These are phyloP conservation scores for Umbelopsis ramanniana DNA, from an alignment of 192 early-diverging fungal genomes.

Conservation along the genomic window DNA sequence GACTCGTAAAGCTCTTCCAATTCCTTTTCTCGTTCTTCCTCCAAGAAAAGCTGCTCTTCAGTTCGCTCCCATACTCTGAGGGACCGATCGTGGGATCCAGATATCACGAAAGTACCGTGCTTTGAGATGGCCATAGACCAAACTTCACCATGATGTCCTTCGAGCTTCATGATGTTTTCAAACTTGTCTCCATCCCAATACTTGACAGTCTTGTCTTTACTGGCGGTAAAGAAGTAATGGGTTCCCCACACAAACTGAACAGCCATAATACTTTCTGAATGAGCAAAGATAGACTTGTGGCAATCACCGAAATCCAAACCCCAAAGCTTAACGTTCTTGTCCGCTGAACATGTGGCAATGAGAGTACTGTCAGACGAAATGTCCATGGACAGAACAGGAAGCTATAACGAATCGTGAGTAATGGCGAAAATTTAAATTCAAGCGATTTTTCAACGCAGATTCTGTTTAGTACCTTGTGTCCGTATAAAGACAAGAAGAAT, in stretches of 20 bases:
- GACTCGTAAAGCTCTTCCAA: slow-evolving; percentile 90
- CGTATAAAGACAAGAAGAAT: slow-evolving; percentile 96
- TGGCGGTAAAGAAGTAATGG: slow-evolving; percentile 93
- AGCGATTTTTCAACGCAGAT: neutral
- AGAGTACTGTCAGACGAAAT: slow-evolving; percentile 94
- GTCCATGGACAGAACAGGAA: slow-evolving; percentile 98
- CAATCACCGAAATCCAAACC: slow-evolving; percentile 99
- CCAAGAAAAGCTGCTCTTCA: slow-evolving; percentile 92
- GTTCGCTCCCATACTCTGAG: slow-evolving; percentile 96
- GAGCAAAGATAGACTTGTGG: slow-evolving; percentile 90
- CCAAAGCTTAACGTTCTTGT: slow-evolving; percentile 99
- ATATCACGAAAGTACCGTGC: slow-evolving; percentile 86
- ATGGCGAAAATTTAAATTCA: neutral
- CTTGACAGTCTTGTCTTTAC: slow-evolving; percentile 90
- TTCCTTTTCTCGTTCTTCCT: slow-evolving; percentile 96
- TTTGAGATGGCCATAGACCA: slow-evolving; percentile 92
- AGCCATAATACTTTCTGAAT: slow-evolving; percentile 90
- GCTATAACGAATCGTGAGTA: slow-evolving; percentile 23
- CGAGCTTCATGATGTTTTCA: slow-evolving; percentile 92
- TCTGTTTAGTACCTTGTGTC: slow-evolving; percentile 70
- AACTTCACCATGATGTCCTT: slow-evolving; percentile 92
- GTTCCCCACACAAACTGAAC: slow-evolving; percentile 92
- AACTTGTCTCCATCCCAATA: slow-evolving; percentile 99
- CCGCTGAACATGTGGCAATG: slow-evolving; percentile 92
- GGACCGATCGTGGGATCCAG: slow-evolving; percentile 91